These are phyloP conservation scores for Penicillium malachiteum DNA, from an alignment of 495 filamentous ascomycete species.

Conservation along the genomic window DNA sequence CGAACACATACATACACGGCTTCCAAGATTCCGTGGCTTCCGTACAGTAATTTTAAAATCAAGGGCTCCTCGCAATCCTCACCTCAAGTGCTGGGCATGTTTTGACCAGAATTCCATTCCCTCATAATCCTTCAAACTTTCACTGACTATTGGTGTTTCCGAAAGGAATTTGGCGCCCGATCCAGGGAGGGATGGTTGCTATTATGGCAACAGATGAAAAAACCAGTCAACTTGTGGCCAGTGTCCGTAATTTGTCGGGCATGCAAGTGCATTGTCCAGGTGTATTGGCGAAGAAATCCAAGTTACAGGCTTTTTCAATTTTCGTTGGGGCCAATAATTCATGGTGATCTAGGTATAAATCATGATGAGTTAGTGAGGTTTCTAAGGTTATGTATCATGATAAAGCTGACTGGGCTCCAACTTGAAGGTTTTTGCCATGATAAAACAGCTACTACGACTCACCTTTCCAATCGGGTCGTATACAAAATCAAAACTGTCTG, in stretches of 20 bases:
- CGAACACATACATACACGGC: too few relatives aligned
- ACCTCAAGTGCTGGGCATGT: too few relatives aligned
- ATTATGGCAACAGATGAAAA: slow-evolving; percentile 29
- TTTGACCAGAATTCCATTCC: too few relatives aligned
- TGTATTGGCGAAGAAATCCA: slow-evolving; percentile 22
- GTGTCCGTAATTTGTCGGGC: slow-evolving; percentile 25
- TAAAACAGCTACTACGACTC: neutral
- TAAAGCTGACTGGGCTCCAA: slow-evolving; percentile 19
- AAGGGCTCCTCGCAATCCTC: too few relatives aligned
- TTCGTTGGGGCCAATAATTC: neutral
- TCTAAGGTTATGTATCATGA: too few relatives aligned
- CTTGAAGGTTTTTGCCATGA: neutral
- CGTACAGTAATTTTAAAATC: too few relatives aligned
- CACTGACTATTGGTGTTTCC: too few relatives aligned
- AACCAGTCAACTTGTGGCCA: slow-evolving; percentile 1
- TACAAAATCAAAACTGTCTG: neutral
- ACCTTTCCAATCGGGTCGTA: neutral
- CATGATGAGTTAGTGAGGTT: neutral
- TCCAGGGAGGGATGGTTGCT: slow-evolving; percentile 10
- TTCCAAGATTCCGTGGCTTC: too few relatives aligned
- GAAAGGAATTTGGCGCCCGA: slow-evolving; percentile 30
- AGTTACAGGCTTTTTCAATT: slow-evolving; percentile 8
- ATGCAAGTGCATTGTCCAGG: slow-evolving; percentile 19
- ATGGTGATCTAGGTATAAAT: neutral
- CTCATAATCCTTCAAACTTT: too few relatives aligned